Evolutionary conservation across 306 rosid species (phyloP).

Genomic region (Trifolium pratense): DNA sequence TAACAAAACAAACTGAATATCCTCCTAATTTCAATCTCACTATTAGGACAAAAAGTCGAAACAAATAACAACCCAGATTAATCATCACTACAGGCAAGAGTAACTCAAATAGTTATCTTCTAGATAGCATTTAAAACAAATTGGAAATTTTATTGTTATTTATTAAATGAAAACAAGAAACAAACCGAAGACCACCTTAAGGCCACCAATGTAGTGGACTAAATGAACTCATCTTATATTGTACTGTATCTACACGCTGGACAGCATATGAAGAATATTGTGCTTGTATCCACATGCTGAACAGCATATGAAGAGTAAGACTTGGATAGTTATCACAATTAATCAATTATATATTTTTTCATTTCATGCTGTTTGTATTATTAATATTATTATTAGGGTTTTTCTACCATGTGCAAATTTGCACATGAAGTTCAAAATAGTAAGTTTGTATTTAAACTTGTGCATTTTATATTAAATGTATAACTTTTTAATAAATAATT

Average conservation of each 20-base stretch:
- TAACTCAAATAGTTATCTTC: background rate
- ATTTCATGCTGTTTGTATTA: background rate
- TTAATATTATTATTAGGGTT: constrained; percentile 10
- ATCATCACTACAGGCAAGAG: background rate
- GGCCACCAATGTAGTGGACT: background rate
- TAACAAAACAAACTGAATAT: background rate
- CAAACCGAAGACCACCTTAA: background rate
- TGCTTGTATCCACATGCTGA: background rate
- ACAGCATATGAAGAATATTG: no score
- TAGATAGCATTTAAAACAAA: background rate
- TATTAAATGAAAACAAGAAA: constrained; percentile 10
- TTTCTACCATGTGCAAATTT: no score
- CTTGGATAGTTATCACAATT: background rate
- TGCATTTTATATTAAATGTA: no score
- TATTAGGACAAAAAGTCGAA: background rate
- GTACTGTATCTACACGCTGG: background rate
- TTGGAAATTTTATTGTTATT: background rate
- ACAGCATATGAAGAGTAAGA: constrained; percentile 2
- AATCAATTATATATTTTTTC: constrained; percentile 2
- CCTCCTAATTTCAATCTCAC: constrained; percentile 6
- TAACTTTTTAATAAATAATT: no score
- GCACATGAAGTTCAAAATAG: no score
- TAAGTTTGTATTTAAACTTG: no score
- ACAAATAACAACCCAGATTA: background rate
- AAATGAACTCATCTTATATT: constrained; percentile 3